A percentile compares a stretch with the other conserved stretches of the same genome.
These are phyloP conservation scores for Quercus parvula DNA, from an alignment of 306 rosid species.

Conservation along the genomic window DNA sequence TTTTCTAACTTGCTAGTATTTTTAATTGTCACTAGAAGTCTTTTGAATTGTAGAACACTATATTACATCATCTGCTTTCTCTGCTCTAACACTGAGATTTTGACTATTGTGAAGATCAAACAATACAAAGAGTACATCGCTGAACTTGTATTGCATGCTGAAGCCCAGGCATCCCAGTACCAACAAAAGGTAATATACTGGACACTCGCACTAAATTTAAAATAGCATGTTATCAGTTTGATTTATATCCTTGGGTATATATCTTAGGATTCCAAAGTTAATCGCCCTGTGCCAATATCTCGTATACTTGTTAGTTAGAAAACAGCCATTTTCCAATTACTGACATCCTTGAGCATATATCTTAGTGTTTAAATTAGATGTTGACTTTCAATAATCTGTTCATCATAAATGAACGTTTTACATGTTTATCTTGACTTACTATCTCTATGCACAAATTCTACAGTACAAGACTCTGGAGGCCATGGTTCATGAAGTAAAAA, in stretches of 20 bases:
- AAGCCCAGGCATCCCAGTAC: slow-evolving; percentile 88
- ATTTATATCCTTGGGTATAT: not conserved
- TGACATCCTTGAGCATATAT: not conserved
- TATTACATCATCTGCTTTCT: not conserved
- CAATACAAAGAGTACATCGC: slow-evolving; percentile 73
- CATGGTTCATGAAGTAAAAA: slow-evolving; percentile 77
- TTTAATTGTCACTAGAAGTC: slow-evolving; percentile 7
- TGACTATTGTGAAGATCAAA: slow-evolving; percentile 61
- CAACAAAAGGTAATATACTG: slow-evolving; percentile 74
- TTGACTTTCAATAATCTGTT: not conserved
- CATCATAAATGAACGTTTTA: not conserved
- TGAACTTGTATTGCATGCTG: slow-evolving; percentile 87
- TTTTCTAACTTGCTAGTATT: slow-evolving; percentile 9
- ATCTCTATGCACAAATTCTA: slow-evolving; percentile 27
- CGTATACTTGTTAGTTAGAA: not conserved
- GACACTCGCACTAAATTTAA: not conserved
- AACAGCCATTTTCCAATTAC: not conserved
- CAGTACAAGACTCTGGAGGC: slow-evolving; percentile 87
- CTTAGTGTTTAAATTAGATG: not conserved
- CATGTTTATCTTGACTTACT: slow-evolving; percentile 19
- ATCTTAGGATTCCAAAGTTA: not conserved
- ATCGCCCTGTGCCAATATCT: not conserved
- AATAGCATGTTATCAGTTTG: not conserved
- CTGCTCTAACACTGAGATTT: slow-evolving; percentile 12
- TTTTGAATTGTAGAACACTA: not conserved